These are phyloP conservation scores for Acephala macrosclerotiorum DNA, from an alignment of 2,329 filamentous ascomycete genomes.

Conservation along the genomic window DNA sequence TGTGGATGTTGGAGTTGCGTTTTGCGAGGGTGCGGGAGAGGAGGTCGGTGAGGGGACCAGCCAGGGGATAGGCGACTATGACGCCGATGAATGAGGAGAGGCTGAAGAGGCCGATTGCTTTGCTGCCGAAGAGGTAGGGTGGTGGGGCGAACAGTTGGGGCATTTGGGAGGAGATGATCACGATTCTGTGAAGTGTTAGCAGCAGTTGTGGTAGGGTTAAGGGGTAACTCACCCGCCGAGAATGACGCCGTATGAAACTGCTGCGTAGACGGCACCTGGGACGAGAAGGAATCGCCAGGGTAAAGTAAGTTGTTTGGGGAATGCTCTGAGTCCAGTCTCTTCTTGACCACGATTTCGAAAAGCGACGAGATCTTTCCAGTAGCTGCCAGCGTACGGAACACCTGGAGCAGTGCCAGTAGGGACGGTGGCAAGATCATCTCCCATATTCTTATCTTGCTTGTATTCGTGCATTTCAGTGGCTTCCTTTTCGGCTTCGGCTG, in stretches of 20 bases:
- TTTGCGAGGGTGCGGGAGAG: slow-evolving; percentile 46
- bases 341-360: slow-evolving; percentile 37
- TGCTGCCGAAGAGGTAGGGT: slow-evolving; percentile 44
- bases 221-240: slow-evolving; percentile 30
- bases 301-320: slow-evolving; percentile 33
- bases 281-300: slow-evolving; percentile 37
- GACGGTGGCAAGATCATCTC: slow-evolving; percentile 7
- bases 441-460: slow-evolving; percentile 19
- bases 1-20: slow-evolving; percentile 46
- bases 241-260: slow-evolving; percentile 32
- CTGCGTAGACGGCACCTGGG: slow-evolving; percentile 31
- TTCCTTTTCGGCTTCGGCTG: slow-evolving; percentile 35
- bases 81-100: slow-evolving; percentile 45
- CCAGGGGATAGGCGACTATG: slow-evolving; percentile 38
- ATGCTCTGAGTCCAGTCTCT: slow-evolving; percentile 27
- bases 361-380: slow-evolving; percentile 42
- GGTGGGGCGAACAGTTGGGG: slow-evolving; percentile 42
- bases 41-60: slow-evolving; percentile 41
- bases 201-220: background rate
- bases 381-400: slow-evolving; percentile 37
- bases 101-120: slow-evolving; percentile 38
- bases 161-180: slow-evolving; percentile 41
- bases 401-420: slow-evolving; percentile 6
- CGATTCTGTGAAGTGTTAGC: slow-evolving; percentile 22
- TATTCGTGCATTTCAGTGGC: slow-evolving; percentile 31